Evolutionary conservation across 208 protist genomes (phyloP), one percentile per base, ranked within the genome.

Genomic region (Naegleria fowleri): DNA sequence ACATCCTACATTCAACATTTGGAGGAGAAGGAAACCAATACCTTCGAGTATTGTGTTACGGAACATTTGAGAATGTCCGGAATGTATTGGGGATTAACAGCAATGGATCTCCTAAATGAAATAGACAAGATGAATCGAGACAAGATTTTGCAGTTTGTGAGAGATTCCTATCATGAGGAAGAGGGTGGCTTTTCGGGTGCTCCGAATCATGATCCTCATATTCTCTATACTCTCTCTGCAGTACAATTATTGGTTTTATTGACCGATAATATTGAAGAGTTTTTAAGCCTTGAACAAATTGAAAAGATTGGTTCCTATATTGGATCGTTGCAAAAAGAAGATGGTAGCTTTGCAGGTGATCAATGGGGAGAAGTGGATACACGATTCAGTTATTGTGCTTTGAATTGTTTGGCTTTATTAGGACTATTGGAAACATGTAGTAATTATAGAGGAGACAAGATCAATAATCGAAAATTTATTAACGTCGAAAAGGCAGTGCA

Each of bases 331-430:
- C 99, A 99, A 93, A 93, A 97, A 52, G 86, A 91, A 0, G 99
- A 99, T 94, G 99, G 99, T 33, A 99, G 98, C 9, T 99, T 99
- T 93, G 90, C 93, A 41, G 99, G 98, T n/a, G 99, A 99, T 92
- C 87, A 96, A 89, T 99, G 97, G 97, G 98, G 98, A 7, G 99
- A 99, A 92, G 94, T 99, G 6, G 99, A 99, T 94, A 99, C 98
- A 0, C 95, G 98, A 67, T 99, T 99, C 92, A 95, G 96, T 15
- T 99, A 99, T 95, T 99, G 99, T 92, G 98, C 98, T 5, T 91
- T 99, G 33, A 98, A 95, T 91, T 94, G 94, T 58, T 94, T 99
- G 29, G 93, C 96, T 22, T 92, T 99, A n/a, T 92, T 99, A 9
- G 95, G 94, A 11, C 13, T 67, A 29, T 29, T 67, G 11, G 55